Evolutionary conservation across 257 asterid species (phyloP), one percentile per base, ranked within the genome.

Genomic region (Solanum sitiens): DNA sequence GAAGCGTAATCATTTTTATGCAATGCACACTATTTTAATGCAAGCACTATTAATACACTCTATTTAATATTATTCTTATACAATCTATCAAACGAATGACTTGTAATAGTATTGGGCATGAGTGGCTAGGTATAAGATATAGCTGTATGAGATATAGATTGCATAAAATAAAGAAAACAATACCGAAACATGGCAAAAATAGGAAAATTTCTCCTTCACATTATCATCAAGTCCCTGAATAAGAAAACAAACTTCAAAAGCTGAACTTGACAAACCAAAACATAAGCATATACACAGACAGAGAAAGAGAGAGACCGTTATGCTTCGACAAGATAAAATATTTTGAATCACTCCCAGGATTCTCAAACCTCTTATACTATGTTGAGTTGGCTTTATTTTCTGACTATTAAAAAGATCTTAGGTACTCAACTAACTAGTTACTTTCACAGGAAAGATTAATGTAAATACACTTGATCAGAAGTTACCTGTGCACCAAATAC

Each of bases 381-480:
- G 98, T 87, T 94, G 98, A 84, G 98, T 94, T 83, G 96, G 98
- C 92, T 94, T 94, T 87, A 95, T 94, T 93, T 94, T 94, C 98
- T 94, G 94, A 89, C 32, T 91, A 90, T 33, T 32, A 27, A 27
- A 27, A 27, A 27, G 30, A 27, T 27, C 30, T 1, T 27, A 27
- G 30, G 30, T 27, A 27, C 30, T 27, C 30, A 74, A 23, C 32
- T n/a, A 21, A 74, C 53, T 39, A 74, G 47, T 74, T 39, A 39
- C 30, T 27, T 27, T 27, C 1, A 27, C 30, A 27, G 30, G 30
- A 27, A 27, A 27, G 30, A 27, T 27, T 27, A 27, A 27, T 27
- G 30, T 27, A 27, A 27, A 27, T 27, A 27, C n/a, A 74, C 53
- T 11, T 27, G 30, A 27, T 21, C 12, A 74, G 53, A 39, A 21